Evolutionary conservation across 2,329 filamentous ascomycete species (phyloP).

Genomic region (Diaporthe batatas): DNA sequence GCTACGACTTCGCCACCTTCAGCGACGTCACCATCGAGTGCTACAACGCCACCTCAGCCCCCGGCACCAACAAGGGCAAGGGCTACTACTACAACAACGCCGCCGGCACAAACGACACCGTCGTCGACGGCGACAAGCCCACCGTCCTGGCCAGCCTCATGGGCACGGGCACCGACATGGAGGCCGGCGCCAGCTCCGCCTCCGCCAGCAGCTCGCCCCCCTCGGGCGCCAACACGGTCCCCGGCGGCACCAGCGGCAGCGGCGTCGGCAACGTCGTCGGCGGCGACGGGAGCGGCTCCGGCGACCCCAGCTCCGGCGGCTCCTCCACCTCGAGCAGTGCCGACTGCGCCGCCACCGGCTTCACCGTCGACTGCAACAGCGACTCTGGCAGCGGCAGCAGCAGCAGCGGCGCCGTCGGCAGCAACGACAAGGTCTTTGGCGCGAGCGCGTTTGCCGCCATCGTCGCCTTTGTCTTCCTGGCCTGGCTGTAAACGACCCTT

Average conservation of each 20-base stretch:
- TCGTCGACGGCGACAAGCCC: conserved; percentile 79
- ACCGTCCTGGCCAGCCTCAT: conserved; percentile 84
- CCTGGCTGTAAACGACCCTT: conserved; percentile 47
- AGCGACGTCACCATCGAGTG: conserved; percentile 85
- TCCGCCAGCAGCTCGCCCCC: conserved; percentile 41
- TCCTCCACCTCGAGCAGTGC: conserved; percentile 40
- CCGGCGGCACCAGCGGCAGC: conserved; percentile 49
- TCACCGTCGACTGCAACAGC: conserved; percentile 55
- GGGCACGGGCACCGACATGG: conserved; percentile 84
- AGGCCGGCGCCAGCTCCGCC: conserved; percentile 53
- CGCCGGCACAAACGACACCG: conserved; percentile 79
- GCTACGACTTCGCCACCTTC: conserved; percentile 90
- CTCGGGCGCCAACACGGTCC: conserved; percentile 44
- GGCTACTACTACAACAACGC: conserved; percentile 82
- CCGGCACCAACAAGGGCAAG: conserved; percentile 77
- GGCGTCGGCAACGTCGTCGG: conserved; percentile 46
- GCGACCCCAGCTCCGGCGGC: conserved; percentile 44
- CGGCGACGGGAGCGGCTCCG: conserved; percentile 43
- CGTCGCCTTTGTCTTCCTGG: conserved; percentile 51
- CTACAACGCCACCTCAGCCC: conserved; percentile 73
- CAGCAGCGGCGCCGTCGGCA: conserved; percentile 40
- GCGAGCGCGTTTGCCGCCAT: conserved; percentile 55
- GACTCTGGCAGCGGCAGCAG: conserved; percentile 42
- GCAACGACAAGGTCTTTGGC: conserved; percentile 42
- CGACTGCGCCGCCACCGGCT: conserved; percentile 55